Evolutionary conservation across 169 alveolate species (phyloP).

Genomic region (Plasmodium vinckei): DNA sequence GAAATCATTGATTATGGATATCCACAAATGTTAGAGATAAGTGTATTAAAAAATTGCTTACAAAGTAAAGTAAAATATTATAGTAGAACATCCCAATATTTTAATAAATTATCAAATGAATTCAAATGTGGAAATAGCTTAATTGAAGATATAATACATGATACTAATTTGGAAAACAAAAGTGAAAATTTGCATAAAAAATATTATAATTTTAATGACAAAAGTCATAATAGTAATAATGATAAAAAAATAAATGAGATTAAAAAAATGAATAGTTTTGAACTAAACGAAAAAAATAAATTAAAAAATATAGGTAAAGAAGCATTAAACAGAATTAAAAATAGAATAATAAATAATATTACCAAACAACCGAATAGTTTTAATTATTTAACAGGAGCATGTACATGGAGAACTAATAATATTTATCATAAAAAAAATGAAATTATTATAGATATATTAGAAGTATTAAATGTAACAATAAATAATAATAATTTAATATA

Average conservation of each 20-base stretch:
- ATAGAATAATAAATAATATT: constrained; percentile 50
- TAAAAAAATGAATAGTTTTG: constrained; percentile 34
- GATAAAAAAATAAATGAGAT: neutral
- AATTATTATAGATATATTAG: constrained; percentile 49
- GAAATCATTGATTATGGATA: constrained; percentile 97
- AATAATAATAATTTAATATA: constrained; percentile 59
- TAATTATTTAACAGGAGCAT: constrained; percentile 55
- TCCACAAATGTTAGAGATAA: constrained; percentile 95
- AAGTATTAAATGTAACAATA: constrained; percentile 59
- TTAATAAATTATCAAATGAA: constrained; percentile 51
- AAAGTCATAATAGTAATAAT: constrained; percentile 3
- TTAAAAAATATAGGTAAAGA: constrained; percentile 69
- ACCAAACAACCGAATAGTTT: constrained; percentile 30
- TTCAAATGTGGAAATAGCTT: constrained; percentile 30
- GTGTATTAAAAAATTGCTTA: constrained; percentile 90
- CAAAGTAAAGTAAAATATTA: constrained; percentile 75
- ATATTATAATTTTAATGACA: constrained; percentile 23
- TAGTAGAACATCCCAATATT: constrained; percentile 53
- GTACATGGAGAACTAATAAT: constrained; percentile 70
- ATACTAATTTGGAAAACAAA: constrained; percentile 22
- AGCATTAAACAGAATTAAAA: constrained; percentile 65
- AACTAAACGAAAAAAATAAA: constrained; percentile 54
- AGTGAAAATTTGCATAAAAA: constrained; percentile 21
- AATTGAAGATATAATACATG: constrained; percentile 69
- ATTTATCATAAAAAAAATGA: constrained; percentile 55